Evolutionary conservation across 163 green algal genomes (phyloP).

Genomic region (Volvox carteri): DNA sequence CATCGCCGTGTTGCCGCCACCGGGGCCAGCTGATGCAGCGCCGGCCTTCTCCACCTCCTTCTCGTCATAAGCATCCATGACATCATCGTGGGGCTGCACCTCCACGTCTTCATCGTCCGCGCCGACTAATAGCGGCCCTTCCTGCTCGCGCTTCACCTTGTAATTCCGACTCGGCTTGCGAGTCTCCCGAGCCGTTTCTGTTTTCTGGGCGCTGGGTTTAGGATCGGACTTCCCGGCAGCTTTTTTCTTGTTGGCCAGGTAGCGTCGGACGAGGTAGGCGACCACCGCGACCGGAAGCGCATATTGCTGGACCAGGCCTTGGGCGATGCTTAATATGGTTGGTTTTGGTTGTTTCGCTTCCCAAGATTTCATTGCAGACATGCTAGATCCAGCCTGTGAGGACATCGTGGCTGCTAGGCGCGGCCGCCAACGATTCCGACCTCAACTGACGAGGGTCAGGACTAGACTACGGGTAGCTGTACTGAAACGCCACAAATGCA

Average conservation of each 20-base stretch:
- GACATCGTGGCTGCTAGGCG: neutral
- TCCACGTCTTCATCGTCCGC: constrained; percentile 42
- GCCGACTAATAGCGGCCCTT: neutral
- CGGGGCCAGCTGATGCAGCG: constrained; percentile 3
- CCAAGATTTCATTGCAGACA: neutral
- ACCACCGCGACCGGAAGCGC: constrained; percentile 11
- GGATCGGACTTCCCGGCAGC: constrained; percentile 15
- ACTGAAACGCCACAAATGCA: too few species aligned
- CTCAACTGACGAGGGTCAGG: neutral
- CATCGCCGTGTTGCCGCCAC: constrained; percentile 53
- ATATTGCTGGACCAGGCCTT: constrained; percentile 31
- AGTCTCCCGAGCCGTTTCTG: neutral
- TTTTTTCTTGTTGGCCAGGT: constrained; percentile 11
- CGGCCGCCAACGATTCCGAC: constrained; percentile 19
- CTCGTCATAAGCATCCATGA: constrained; percentile 43
- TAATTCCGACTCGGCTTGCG: constrained; percentile 51
- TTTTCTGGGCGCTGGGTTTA: neutral
- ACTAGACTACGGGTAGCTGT: neutral
- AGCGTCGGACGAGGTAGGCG: constrained; percentile 26
- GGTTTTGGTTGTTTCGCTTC: constrained; percentile 6
- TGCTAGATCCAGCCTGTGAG: constrained; percentile 13
- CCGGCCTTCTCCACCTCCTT: constrained; percentile 46
- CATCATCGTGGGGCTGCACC: constrained; percentile 48
- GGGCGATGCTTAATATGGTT: neutral
- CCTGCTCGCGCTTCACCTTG: constrained; percentile 51